A percentile compares a stretch with the other conserved stretches of the same genome.
These are phyloP conservation scores for Sherardia arvensis DNA, from an alignment of 257 asterid species.

Conservation along the genomic window DNA sequence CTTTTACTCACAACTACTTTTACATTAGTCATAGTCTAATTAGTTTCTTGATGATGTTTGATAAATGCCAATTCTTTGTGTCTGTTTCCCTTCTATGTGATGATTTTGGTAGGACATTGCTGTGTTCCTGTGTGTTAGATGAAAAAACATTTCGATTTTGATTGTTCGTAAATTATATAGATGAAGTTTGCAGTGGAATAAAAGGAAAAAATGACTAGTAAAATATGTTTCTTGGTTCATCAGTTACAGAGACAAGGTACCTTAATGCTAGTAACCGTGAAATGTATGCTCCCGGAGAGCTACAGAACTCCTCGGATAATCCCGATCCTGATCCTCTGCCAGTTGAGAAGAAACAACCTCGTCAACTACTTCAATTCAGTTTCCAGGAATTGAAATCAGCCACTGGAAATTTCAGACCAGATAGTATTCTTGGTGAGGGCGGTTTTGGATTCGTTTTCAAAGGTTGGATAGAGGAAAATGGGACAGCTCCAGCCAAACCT, in stretches of 20 bases:
- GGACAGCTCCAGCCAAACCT: conserved; percentile 87
- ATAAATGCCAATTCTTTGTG: background rate
- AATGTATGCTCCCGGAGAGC: conserved; percentile 72
- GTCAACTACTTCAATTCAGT: conserved; percentile 63
- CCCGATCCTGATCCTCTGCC: conserved; percentile 27
- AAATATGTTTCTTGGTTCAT: conserved; percentile 21
- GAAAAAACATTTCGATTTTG: too few relatives aligned
- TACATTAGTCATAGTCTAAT: background rate
- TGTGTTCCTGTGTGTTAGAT: background rate
- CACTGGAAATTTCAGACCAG: conserved; percentile 87
- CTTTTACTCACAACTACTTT: background rate
- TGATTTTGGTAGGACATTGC: background rate
- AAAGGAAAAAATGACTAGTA: background rate
- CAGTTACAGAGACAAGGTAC: conserved; percentile 71
- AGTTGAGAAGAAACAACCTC: conserved; percentile 32
- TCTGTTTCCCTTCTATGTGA: background rate
- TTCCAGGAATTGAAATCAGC: conserved; percentile 85
- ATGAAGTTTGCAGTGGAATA: background rate
- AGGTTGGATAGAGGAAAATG: conserved; percentile 98
- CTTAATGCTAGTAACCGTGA: conserved; percentile 81
- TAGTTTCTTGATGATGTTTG: background rate
- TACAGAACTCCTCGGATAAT: conserved; percentile 40
- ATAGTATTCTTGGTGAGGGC: conserved; percentile 94
- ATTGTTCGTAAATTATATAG: background rate
- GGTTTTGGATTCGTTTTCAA: conserved; percentile 94